These are phyloP conservation scores for Penicillium roqueforti DNA, from an alignment of 495 filamentous ascomycete genomes.

Conservation along the genomic window DNA sequence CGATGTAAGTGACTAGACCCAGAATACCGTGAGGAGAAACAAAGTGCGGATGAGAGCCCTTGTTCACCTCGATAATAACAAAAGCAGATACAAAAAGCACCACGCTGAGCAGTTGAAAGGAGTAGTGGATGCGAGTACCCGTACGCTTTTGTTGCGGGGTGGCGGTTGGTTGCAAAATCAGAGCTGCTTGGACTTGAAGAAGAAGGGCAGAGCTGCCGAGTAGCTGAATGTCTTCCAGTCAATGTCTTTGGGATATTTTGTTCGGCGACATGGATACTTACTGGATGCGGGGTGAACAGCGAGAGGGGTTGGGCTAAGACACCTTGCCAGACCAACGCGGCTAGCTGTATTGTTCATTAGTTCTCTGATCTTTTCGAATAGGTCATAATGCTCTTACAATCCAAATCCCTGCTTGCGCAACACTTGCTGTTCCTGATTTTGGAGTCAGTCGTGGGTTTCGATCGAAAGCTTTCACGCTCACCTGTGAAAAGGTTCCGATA, in stretches of 20 bases:
- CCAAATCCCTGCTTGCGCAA: conserved; percentile 65
- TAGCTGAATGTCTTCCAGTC: conserved; percentile 40
- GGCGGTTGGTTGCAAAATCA: conserved; percentile 85
- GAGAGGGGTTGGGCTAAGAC: conserved; percentile 63
- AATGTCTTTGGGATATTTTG: neutral
- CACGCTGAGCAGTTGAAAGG: conserved; percentile 61
- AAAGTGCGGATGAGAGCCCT: conserved; percentile 66
- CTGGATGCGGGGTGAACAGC: conserved; percentile 82
- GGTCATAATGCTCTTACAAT: conserved; percentile 45
- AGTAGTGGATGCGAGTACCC: conserved; percentile 66
- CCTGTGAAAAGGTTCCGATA: conserved; percentile 72
- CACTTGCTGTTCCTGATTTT: conserved; percentile 57
- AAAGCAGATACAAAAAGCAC: conserved; percentile 60
- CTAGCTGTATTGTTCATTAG: conserved; percentile 49
- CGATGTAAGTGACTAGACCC: conserved; percentile 69
- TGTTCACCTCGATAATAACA: conserved; percentile 79
- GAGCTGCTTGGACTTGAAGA: conserved; percentile 69
- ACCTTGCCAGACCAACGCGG: conserved; percentile 66
- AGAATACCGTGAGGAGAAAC: conserved; percentile 74
- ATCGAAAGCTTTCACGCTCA: conserved; percentile 29
- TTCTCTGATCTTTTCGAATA: neutral
- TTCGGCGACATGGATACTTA: conserved; percentile 27
- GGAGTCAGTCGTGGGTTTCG: neutral
- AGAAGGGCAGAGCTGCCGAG: conserved; percentile 73
- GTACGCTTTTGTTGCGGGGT: conserved; percentile 65